Evolutionary conservation across 1,284 basidiomycete genomes (phyloP), one percentile per base, ranked within the genome.

Genomic region (Meira miltonrushii): DNA sequence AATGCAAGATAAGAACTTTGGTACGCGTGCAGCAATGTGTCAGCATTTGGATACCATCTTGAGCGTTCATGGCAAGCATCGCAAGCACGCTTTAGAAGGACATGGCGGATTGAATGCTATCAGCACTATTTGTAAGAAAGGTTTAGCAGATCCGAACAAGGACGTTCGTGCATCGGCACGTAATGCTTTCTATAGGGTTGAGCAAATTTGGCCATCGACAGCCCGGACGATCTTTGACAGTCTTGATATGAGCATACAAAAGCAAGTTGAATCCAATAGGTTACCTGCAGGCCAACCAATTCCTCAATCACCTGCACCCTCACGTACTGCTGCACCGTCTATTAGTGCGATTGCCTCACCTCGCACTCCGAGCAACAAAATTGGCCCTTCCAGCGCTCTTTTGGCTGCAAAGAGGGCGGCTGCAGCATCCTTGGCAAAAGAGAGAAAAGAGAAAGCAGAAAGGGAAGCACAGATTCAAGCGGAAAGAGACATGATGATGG

Each of bases 1-100:
- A 1, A 77, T 89, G n/a, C 85, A 88, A 70, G 93, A 96, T 60
- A 97, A 95, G 81, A 91, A 83, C 23, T 82, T 87, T 0, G 87
- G 90, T 71, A 84, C 87, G 3, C 85, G 95, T n/a, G 82, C 84
- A 41, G 88, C 85, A 70, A 85, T 83, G 17, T 68, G 72, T 13
- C 61, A 67, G 19, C 80, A 81, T 54, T 52, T 81, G 0, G 53
- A 59, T 37, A 72, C 72, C 0, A 61, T 81, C 39, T 55, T 81
- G 21, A 60, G 64, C 8, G 57, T 67, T n/a, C 79, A 81, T 57
- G 75, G 61, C 0, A 53, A 64, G 10, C 64, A 67, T 53, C 64
- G 69, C 11, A 69, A 69, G 33, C 60, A 65, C 7, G 66, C 66
- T 2, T 68, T 81, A 49, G 79, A 81, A 57, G 54, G 65, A 2